phyloP scores from a whole-genome alignment of 2,329 filamentous ascomycete genomes.

The Didymosphaeria variabile region DNA sequence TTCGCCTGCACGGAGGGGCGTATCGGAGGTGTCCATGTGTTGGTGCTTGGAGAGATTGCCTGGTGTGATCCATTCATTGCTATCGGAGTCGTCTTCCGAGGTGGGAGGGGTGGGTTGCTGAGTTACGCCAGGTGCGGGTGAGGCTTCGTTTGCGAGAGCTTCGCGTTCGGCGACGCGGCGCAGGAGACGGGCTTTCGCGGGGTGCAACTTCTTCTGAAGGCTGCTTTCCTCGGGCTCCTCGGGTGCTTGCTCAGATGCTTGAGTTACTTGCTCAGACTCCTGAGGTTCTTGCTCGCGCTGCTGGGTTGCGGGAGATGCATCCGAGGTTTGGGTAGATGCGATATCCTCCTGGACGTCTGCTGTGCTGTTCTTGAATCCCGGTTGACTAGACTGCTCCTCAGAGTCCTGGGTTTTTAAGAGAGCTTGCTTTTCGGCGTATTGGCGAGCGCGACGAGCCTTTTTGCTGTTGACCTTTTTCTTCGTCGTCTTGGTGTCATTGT shows the following conservation, averaged over 20 bases:
- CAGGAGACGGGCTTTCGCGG: conserved; percentile 3
- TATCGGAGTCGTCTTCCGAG: conserved; percentile 48
- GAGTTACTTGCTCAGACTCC: background rate
- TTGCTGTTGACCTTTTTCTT: conserved; percentile 5
- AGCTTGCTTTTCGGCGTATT: conserved; percentile 7
- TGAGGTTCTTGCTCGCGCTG: background rate
- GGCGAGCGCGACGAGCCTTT: conserved; percentile 4
- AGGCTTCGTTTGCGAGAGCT: background rate
- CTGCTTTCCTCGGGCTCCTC: background rate
- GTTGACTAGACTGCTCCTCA: background rate
- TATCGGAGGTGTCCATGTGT: conserved; percentile 65
- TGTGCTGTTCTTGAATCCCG: background rate
- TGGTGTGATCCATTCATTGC: conserved; percentile 90
- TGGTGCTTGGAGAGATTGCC: conserved; percentile 89
- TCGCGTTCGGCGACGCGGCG: conserved; percentile 9
- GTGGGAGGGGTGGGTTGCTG: conserved; percentile 30
- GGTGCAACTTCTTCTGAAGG: background rate
- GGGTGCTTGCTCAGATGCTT: background rate
- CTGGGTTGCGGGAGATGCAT: background rate
- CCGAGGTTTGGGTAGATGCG: background rate
- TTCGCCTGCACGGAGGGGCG: conserved; percentile 58
- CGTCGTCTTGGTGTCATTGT: background rate
- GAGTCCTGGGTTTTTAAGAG: background rate
- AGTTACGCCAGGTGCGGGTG: conserved; percentile 9
- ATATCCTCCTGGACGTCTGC: background rate